phyloP scores from a whole-genome alignment of 2,329 filamentous ascomycete genomes.

The Botrytis porri region DNA sequence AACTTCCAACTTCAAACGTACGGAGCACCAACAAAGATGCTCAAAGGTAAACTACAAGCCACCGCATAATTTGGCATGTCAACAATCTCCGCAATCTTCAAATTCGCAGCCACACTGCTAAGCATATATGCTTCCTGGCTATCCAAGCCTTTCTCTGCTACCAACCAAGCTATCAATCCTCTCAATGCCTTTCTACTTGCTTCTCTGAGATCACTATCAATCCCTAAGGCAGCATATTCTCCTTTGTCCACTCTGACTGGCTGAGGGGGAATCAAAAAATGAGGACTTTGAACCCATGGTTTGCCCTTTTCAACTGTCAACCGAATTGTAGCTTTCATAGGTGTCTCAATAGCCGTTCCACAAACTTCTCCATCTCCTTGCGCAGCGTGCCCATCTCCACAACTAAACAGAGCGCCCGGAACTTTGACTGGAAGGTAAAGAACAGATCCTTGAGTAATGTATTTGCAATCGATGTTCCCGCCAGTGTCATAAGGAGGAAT shows the following conservation, averaged over 20 bases:
- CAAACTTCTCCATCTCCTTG: constrained; percentile 55
- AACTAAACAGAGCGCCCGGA: constrained; percentile 50
- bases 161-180: constrained; percentile 49
- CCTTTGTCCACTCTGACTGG: constrained; percentile 41
- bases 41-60: constrained; percentile 48
- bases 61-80: constrained; percentile 54
- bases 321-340: constrained; percentile 48
- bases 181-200: constrained; percentile 49
- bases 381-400: constrained; percentile 53
- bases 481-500: constrained; percentile 51
- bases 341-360: constrained; percentile 55
- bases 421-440: constrained; percentile 51
- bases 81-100: constrained; percentile 52
- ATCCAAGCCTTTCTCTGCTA: constrained; percentile 45
- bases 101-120: constrained; percentile 48
- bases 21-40: constrained; percentile 42
- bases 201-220: constrained; percentile 47
- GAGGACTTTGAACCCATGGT: constrained; percentile 47
- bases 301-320: constrained; percentile 48
- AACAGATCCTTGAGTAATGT: constrained; percentile 46
- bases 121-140: constrained; percentile 52
- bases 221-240: constrained; percentile 48
- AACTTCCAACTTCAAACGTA: constrained; percentile 22
- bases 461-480: constrained; percentile 54
- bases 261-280: constrained; percentile 38